Evolutionary conservation across 2,329 filamentous ascomycete species (phyloP).

Genomic region (Cladophialophora chaetospira): DNA sequence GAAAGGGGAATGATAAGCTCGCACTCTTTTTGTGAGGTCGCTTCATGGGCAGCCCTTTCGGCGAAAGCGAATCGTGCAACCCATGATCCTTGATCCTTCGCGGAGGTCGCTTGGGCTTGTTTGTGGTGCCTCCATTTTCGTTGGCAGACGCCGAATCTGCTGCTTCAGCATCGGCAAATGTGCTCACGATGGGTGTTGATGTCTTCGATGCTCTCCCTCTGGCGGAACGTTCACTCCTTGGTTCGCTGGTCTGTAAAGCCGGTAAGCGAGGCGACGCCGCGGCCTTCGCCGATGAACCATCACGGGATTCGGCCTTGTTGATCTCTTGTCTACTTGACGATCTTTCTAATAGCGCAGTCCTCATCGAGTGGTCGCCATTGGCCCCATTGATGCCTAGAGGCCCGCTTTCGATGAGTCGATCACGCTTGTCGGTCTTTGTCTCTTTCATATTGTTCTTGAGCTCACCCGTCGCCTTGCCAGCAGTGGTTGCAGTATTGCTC

Average conservation of each 20-base stretch:
- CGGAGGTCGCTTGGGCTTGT: conserved; percentile 29
- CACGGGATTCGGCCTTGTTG: conserved; percentile 17
- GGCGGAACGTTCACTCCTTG: conserved; percentile 21
- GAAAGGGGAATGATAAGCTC: conserved; percentile 33
- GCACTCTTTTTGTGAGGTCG: conserved; percentile 42
- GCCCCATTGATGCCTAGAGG: conserved; percentile 42
- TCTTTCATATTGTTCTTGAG: conserved; percentile 58
- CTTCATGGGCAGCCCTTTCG: conserved; percentile 36
- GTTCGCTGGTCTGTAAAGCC: conserved; percentile 18
- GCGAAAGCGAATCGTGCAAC: conserved; percentile 33
- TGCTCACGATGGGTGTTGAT: conserved; percentile 43
- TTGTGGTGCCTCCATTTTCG: conserved; percentile 13
- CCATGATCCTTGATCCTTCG: conserved; percentile 33
- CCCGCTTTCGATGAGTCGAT: conserved; percentile 45
- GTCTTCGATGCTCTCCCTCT: conserved; percentile 44
- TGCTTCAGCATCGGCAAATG: conserved; percentile 40
- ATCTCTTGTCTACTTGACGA: conserved; percentile 42
- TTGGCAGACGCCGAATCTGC: conserved; percentile 20
- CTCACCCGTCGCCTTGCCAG: conserved; percentile 47
- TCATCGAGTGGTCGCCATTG: conserved; percentile 38
- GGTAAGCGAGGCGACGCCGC: conserved; percentile 35
- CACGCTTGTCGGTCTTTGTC: conserved; percentile 38
- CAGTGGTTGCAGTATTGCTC: conserved; percentile 33
- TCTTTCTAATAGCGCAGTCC: conserved; percentile 25
- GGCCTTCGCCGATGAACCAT: conserved; percentile 17